Conservation (phyloP, 23 red algal species). For the Gracilaria vermiculophylla region DNA sequence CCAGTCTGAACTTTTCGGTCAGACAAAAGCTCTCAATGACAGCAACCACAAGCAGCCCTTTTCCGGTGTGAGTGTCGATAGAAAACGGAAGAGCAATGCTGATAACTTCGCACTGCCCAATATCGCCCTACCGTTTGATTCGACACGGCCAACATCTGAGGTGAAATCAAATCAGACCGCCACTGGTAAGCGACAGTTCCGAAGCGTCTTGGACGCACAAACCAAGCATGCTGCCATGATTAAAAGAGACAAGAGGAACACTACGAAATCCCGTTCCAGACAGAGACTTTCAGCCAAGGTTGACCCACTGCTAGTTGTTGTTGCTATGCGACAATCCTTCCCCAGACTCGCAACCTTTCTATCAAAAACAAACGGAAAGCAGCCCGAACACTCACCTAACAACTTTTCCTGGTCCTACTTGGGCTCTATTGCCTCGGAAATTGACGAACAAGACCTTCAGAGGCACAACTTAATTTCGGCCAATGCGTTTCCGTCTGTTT, state of each 20-base stretch:
- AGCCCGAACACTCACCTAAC: background rate
- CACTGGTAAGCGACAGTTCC: background rate
- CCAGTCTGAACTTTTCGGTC: background rate
- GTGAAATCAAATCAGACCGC: background rate
- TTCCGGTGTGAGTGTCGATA: background rate
- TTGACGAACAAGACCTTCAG: background rate
- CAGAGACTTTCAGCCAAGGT: background rate
- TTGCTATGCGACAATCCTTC: conserved; percentile 17
- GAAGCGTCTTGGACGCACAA: background rate
- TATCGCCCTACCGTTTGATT: no score
- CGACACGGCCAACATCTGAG: background rate
- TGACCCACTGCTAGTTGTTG: background rate
- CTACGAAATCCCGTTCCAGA: background rate
- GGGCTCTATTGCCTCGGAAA: background rate
- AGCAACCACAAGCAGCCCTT: background rate
- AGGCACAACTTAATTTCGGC: background rate
- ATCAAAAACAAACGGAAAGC: background rate
- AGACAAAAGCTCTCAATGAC: background rate
- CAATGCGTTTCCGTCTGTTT: background rate
- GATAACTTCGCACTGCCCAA: no score
- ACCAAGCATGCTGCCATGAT: background rate
- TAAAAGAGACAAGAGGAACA: background rate
- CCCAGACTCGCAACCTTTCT: background rate
- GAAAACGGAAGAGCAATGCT: no score
- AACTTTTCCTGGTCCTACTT: background rate